Percentiles rank a stretch among this genome's conserved stretches.
phyloP scores from a whole-genome alignment of 2,329 filamentous ascomycete genomes.

The Malbranchea cinnamomea region DNA sequence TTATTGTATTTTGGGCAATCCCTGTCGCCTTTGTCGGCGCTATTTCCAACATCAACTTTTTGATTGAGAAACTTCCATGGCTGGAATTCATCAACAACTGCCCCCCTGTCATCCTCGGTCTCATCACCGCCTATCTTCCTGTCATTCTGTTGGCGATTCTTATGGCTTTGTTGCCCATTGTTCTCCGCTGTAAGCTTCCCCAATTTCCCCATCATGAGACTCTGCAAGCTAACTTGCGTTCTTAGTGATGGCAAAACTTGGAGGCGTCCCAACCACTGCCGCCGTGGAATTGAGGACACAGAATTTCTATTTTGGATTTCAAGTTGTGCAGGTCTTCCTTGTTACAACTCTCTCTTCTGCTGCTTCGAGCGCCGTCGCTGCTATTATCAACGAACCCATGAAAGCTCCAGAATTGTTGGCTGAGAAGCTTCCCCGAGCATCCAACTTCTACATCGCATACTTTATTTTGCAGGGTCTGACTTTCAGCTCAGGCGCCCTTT shows the following conservation, averaged over 20 bases:
- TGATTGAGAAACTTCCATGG: conserved; percentile 50
- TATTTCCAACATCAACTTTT: conserved; percentile 67
- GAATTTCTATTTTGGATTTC: conserved; percentile 63
- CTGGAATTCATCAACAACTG: conserved; percentile 59
- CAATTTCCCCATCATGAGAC: neutral
- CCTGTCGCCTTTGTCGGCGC: conserved; percentile 66
- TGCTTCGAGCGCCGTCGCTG: conserved; percentile 51
- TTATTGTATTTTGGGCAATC: conserved; percentile 79
- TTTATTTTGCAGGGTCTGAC: conserved; percentile 84
- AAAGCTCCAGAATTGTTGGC: conserved; percentile 52
- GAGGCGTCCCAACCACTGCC: conserved; percentile 66
- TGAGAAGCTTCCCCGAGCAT: conserved; percentile 60
- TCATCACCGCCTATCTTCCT: conserved; percentile 74
- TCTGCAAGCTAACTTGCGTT: conserved; percentile 1
- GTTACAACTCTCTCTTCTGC: conserved; percentile 71
- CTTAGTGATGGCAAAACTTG: conserved; percentile 59
- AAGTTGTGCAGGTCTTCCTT: conserved; percentile 78
- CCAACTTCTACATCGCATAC: conserved; percentile 92
- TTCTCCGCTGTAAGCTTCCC: conserved; percentile 52
- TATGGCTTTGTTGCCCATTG: conserved; percentile 70
- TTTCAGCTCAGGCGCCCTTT: conserved; percentile 56
- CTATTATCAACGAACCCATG: conserved; percentile 49
- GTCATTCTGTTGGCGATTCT: conserved; percentile 64
- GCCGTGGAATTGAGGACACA: conserved; percentile 79
- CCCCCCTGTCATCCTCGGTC: conserved; percentile 57